A percentile compares a stretch with the other conserved stretches of the same genome.
phyloP scores from a whole-genome alignment of 495 filamentous ascomycete species.

The Talaromyces nanjingensis region DNA sequence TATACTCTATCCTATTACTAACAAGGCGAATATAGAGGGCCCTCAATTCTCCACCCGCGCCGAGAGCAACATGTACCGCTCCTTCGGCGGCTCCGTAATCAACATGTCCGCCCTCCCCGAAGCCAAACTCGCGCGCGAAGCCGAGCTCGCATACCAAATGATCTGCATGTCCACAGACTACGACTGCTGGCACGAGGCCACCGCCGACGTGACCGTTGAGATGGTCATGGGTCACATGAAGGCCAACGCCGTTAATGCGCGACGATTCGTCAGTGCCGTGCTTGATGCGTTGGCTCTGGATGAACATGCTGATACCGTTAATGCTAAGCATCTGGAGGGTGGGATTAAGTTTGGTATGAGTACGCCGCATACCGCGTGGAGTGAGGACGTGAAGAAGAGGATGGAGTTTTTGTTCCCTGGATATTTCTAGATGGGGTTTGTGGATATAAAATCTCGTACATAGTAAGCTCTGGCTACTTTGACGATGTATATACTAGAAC shows the following conservation, averaged over 20 bases:
- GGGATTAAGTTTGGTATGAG: constrained; percentile 58
- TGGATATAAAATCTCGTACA: neutral
- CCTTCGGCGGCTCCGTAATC: constrained; percentile 85
- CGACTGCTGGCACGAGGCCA: constrained; percentile 82
- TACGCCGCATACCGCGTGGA: constrained; percentile 58
- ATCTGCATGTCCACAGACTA: constrained; percentile 99
- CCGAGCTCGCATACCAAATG: constrained; percentile 94
- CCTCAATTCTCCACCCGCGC: constrained; percentile 97
- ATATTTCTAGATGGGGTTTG: constrained; percentile 21
- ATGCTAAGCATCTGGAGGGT: constrained; percentile 55
- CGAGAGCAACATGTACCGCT: constrained; percentile 88
- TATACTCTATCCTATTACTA: too few species aligned
- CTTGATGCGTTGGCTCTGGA: constrained; percentile 74
- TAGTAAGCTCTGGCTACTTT: neutral
- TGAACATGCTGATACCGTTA: constrained; percentile 66
- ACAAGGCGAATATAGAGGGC: constrained; percentile 51
- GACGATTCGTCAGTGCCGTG: constrained; percentile 75
- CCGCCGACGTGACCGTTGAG: constrained; percentile 79
- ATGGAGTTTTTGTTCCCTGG: constrained; percentile 71
- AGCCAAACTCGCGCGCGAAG: constrained; percentile 91
- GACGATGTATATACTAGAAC: too few species aligned
- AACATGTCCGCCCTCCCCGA: constrained; percentile 98
- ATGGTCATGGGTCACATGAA: constrained; percentile 98
- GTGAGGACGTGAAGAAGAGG: constrained; percentile 57
- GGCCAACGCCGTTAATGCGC: constrained; percentile 81